These are phyloP conservation scores for Hura crepitans DNA, from an alignment of 441 rosid species.

Conservation along the genomic window DNA sequence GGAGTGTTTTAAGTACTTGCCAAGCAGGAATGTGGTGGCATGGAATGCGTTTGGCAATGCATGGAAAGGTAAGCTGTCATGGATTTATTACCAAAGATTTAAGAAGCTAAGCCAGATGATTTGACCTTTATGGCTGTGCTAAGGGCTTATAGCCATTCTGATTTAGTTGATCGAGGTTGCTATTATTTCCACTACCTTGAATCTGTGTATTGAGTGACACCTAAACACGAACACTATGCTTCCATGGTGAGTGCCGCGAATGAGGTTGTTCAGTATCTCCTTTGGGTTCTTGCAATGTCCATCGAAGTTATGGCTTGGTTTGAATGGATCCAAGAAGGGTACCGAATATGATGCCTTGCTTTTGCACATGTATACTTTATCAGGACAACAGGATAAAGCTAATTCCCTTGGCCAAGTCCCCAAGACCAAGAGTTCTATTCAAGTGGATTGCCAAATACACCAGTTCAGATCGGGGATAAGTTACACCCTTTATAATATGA, in stretches of 20 bases:
- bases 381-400: slow-evolving; percentile 53
- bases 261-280: slow-evolving; percentile 75
- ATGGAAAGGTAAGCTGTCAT: slow-evolving; percentile 54
- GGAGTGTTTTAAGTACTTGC: slow-evolving; percentile 49
- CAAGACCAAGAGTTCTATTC: slow-evolving; percentile 52
- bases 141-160: slow-evolving; percentile 77
- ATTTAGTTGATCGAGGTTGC: slow-evolving; percentile 61
- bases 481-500: slow-evolving; percentile 63
- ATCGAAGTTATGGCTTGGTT: slow-evolving; percentile 51
- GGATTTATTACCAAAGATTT: slow-evolving; percentile 47
- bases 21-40: slow-evolving; percentile 58
- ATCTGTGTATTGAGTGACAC: slow-evolving; percentile 40
- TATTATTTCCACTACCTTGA: slow-evolving; percentile 40
- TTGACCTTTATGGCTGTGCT: slow-evolving; percentile 62
- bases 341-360: slow-evolving; percentile 56
- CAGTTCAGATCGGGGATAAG: slow-evolving; percentile 70
- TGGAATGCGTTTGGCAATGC: slow-evolving; percentile 88
- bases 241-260: slow-evolving; percentile 83
- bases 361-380: slow-evolving; percentile 58
- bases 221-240: slow-evolving; percentile 73
- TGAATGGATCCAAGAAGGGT: slow-evolving; percentile 49
- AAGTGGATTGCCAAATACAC: slow-evolving; percentile 49
- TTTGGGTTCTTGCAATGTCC: slow-evolving; percentile 63
- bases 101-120: slow-evolving; percentile 68
- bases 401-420: slow-evolving; percentile 46